Evolutionary conservation across 768 basidiomycete species (phyloP).

Genomic region (Stropharia rugosoannulata): DNA sequence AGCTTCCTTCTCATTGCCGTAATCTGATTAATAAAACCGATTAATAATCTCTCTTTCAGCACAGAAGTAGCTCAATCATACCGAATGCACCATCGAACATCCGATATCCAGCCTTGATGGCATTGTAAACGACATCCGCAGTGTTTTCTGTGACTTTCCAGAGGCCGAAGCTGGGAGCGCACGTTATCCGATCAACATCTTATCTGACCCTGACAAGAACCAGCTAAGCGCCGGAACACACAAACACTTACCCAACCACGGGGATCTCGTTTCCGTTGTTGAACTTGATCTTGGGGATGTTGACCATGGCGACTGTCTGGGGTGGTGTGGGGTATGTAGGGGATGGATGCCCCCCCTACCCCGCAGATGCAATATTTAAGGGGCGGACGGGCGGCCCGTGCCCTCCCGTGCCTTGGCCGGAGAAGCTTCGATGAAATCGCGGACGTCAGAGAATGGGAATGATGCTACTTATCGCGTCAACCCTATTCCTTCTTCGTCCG

Average conservation of each 20-base stretch:
- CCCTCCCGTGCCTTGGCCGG: constrained; percentile 2
- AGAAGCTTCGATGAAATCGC: constrained; percentile 5
- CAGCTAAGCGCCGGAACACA: neutral
- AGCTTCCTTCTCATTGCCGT: constrained; percentile 88
- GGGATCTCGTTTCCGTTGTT: constrained; percentile 28
- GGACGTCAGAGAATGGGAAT: neutral
- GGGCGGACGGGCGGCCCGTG: constrained; percentile 2
- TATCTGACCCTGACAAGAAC: constrained; percentile 9
- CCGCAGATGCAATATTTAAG: constrained; percentile 2
- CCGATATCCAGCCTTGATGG: constrained; percentile 84
- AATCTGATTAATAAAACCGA: constrained; percentile 45
- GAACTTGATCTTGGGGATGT: constrained; percentile 26
- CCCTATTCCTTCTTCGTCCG: neutral
- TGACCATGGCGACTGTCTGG: constrained; percentile 19
- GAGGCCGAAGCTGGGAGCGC: constrained; percentile 25
- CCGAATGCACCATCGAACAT: constrained; percentile 79
- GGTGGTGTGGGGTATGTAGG: neutral
- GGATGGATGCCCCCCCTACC: neutral
- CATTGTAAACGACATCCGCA: constrained; percentile 77
- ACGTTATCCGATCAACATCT: constrained; percentile 15
- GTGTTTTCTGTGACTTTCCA: constrained; percentile 47
- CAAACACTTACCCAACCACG: constrained; percentile 24
- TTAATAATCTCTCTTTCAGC: neutral
- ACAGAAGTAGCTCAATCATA: constrained; percentile 4
- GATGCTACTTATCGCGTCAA: neutral